These are phyloP conservation scores for Exophiala xenobiotica DNA, from an alignment of 2,329 filamentous ascomycete genomes.

Conservation along the genomic window DNA sequence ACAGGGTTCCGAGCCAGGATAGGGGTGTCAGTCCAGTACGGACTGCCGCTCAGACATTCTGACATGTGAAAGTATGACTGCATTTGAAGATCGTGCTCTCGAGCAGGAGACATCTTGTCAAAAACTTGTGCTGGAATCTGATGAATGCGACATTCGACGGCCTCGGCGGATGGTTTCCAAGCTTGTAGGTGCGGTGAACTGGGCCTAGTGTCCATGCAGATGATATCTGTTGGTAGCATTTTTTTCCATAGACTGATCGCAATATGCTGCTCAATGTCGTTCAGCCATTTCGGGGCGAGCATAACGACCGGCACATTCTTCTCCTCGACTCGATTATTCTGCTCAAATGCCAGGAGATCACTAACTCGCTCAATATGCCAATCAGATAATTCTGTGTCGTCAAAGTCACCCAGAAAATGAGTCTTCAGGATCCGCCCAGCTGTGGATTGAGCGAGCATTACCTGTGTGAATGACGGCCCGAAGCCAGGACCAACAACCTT, in stretches of 20 bases:
- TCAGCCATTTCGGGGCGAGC: constrained; percentile 58
- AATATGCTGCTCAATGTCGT: constrained; percentile 51
- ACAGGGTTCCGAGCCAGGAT: constrained; percentile 41
- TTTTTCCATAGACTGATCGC: constrained; percentile 48
- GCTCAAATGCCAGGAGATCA: constrained; percentile 54
- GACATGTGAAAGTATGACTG: constrained; percentile 60
- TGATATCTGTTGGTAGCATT: constrained; percentile 51
- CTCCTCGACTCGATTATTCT: constrained; percentile 40
- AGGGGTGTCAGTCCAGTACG: constrained; percentile 48
- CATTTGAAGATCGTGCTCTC: constrained; percentile 56
- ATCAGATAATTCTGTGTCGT: constrained; percentile 56
- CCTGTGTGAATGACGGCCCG: constrained; percentile 58
- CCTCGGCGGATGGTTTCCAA: constrained; percentile 41
- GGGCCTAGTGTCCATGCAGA: constrained; percentile 55
- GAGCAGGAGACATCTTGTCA: constrained; percentile 51
- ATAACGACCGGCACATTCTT: constrained; percentile 53
- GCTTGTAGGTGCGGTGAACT: constrained; percentile 44
- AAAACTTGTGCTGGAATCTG: constrained; percentile 46
- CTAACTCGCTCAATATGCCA: constrained; percentile 55
- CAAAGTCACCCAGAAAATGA: constrained; percentile 55
- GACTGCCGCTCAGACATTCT: constrained; percentile 32
- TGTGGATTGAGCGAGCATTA: constrained; percentile 23
- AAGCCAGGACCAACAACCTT: constrained; percentile 53
- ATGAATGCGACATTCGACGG: constrained; percentile 41
- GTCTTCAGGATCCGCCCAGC: constrained; percentile 44